Conservation (phyloP, 148 eudicot species). For the Cornus suecica region DNA sequence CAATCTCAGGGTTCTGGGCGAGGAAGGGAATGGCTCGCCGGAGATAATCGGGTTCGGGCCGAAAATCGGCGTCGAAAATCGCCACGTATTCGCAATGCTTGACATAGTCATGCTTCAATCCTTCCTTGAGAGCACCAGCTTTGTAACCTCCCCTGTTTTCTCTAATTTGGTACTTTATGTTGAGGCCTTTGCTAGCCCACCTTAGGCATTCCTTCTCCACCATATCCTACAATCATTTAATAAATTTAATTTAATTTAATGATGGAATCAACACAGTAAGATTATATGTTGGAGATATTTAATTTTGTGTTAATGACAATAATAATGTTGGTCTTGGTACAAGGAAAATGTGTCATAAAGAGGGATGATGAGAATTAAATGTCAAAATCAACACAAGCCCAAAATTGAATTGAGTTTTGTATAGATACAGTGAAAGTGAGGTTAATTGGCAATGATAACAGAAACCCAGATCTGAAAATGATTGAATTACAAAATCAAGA, state of each 20-base stretch:
- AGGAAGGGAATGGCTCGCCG: constrained; percentile 69
- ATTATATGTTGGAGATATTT: neutral
- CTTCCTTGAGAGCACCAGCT: constrained; percentile 92
- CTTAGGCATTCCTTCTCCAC: constrained; percentile 77
- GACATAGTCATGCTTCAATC: constrained; percentile 65
- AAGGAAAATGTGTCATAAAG: neutral
- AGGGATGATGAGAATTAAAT: neutral
- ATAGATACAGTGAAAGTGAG: neutral
- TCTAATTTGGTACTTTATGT: constrained; percentile 75
- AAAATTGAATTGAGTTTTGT: neutral
- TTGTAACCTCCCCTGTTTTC: constrained; percentile 80
- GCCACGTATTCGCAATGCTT: constrained; percentile 78
- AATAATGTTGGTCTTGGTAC: neutral
- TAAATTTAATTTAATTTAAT: neutral
- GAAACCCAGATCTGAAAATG: constrained; percentile 5
- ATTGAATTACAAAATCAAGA: neutral
- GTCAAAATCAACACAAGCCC: neutral
- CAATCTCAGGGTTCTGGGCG: constrained; percentile 61
- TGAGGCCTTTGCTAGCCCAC: constrained; percentile 84
- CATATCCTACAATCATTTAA: constrained; percentile 57
- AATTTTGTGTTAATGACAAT: neutral
- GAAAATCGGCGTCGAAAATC: constrained; percentile 89
- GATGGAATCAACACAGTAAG: neutral
- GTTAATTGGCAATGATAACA: neutral
- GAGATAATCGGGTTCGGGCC: constrained; percentile 83